Percentiles rank a stretch among this genome's conserved stretches.
These are phyloP conservation scores for Azolla pinnata DNA, from an alignment of 75 land plant genomes.

Conservation along the genomic window DNA sequence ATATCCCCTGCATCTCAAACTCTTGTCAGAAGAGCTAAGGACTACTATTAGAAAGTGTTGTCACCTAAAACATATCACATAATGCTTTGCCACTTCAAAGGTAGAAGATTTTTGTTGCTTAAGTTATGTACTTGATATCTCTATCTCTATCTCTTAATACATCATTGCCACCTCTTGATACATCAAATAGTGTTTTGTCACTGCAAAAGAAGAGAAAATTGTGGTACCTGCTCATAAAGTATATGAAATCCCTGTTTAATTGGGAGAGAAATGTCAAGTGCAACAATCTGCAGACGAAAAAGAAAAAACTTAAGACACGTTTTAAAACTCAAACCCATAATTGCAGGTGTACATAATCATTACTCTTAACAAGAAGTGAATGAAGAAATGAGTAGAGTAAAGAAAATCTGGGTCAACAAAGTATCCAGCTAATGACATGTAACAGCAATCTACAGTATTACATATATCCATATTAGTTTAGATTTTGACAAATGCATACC, in stretches of 20 bases:
- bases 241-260: conserved; percentile 84
- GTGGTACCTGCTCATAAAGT: conserved; percentile 73
- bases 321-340: neutral
- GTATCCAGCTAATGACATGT: too few species aligned
- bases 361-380: too few species aligned
- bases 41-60: neutral
- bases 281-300: conserved; percentile 47
- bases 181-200: neutral
- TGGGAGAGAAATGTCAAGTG: conserved; percentile 62
- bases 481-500: too few species aligned
- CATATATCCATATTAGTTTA: too few species aligned
- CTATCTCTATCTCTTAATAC: neutral
- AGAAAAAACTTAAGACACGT: neutral
- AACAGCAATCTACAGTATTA: too few species aligned
- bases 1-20: conserved; percentile 46
- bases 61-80: too few species aligned
- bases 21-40: neutral
- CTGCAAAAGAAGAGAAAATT: neutral
- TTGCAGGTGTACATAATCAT: neutral
- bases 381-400: too few species aligned
- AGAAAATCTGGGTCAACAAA: too few species aligned
- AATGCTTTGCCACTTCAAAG: too few species aligned
- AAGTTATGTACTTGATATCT: neutral
- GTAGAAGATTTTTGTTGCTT: too few species aligned
- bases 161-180: too few species aligned